Conservation (phyloP, 2,329 filamentous ascomycete species). For the Cladophialophora yegresii region DNA sequence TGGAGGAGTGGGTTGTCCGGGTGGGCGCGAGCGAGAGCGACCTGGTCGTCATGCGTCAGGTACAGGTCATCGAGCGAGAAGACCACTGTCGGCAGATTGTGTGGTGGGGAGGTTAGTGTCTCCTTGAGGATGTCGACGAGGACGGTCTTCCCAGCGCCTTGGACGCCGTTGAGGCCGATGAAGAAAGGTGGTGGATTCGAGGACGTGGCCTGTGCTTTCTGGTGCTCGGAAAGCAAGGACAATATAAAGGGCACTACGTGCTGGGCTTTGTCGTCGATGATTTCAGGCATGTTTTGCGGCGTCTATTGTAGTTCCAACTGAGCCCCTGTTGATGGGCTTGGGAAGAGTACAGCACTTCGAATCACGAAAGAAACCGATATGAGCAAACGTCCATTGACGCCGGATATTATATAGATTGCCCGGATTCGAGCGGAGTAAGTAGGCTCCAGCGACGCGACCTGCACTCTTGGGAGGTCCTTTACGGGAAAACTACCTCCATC, state of each 20-base stretch:
- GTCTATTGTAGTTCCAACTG: not conserved
- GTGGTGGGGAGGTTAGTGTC: slow-evolving; percentile 59
- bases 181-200: slow-evolving; percentile 67
- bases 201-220: slow-evolving; percentile 43
- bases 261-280: slow-evolving; percentile 75
- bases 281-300: slow-evolving; percentile 48
- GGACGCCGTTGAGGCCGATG: slow-evolving; percentile 85
- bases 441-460: not conserved
- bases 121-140: slow-evolving; percentile 69
- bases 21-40: slow-evolving; percentile 64
- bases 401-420: slow-evolving; percentile 2
- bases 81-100: slow-evolving; percentile 66
- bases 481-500: not conserved
- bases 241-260: slow-evolving; percentile 78
- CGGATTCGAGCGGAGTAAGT: not conserved
- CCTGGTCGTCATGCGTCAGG: slow-evolving; percentile 69
- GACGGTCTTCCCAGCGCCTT: slow-evolving; percentile 91
- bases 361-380: not conserved
- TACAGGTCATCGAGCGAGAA: slow-evolving; percentile 91
- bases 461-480: not conserved
- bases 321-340: not conserved
- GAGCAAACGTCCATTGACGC: not conserved
- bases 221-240: slow-evolving; percentile 58
- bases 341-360: not conserved
- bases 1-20: slow-evolving; percentile 74